Base-by-base conservation (phyloP, 768 basidiomycete genomes). In the Podaxis pistillaris region DNA sequence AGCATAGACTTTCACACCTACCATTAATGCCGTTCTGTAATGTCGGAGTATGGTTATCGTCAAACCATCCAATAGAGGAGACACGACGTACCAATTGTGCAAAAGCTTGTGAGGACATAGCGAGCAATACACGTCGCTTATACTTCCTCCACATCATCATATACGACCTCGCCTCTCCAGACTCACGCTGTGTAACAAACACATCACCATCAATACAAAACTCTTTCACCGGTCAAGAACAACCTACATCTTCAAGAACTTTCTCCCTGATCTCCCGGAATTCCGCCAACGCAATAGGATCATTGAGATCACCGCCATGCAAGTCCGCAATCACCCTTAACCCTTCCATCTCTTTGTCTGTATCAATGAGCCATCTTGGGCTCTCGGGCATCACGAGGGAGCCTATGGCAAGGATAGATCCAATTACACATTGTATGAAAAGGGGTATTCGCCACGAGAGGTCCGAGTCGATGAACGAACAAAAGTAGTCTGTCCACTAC, bases 41-140 rank as follows among this genome's bases (percentile, higher is more conserved):
- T 26, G 22, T 6, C 3, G 6, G 6, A 19, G 37, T 56, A 13
- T 28, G 17, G 58, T 22, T 5, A 40, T 11, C 19, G 7, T 41
- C 30, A 6, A 40, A n/a, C 9, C 51, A 30, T 26, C 15, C 38
- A 61, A 44, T 37, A 66, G 50, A 54, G 56, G 55, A 58, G 7
- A 61, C 49, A 68, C 26, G 4, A 81, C 92, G 64, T 65, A 94
- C 94, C 70, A 97, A 78, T 71, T 97, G 96, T 47, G 96, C 96
- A 75, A 97, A 96, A 46, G 93, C 91, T 73, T 97, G 96, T 60
- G 93, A 93, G 19, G 91, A 93, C 93, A 96, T 96, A 15, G 96
- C 96, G 51, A 98, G 84, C 65, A 97, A 72, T 11, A 98, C 94
- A 37, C 95, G 82, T 33, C 88, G 87, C 69, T 90, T 89, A 72